Conservation (phyloP, 2,329 filamentous ascomycete genomes). For the Didymella sp. region DNA sequence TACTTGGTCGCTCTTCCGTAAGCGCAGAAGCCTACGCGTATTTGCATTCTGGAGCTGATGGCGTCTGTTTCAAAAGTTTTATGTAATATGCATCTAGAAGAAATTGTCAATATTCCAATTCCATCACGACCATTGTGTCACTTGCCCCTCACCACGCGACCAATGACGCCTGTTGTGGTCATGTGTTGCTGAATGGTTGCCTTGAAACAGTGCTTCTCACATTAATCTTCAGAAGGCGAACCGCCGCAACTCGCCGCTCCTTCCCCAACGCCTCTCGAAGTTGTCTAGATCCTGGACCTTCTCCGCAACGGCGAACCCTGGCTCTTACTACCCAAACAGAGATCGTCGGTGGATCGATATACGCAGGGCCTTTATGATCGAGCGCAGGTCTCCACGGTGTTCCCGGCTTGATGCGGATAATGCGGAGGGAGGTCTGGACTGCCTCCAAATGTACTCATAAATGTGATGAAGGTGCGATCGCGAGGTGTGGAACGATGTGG, state of each 20-base stretch:
- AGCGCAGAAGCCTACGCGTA: constrained; percentile 11
- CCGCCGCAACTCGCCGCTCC: constrained; percentile 13
- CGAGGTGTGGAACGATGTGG: not conserved
- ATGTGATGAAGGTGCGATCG: not conserved
- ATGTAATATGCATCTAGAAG: constrained; percentile 41
- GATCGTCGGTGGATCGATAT: not conserved
- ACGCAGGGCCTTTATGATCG: not conserved
- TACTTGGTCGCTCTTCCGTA: constrained; percentile 5
- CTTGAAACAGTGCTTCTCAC: not conserved
- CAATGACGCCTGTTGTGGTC: not conserved
- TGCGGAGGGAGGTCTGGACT: not conserved
- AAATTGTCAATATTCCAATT: constrained; percentile 11
- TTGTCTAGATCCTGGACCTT: not conserved
- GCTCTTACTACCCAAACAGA: not conserved
- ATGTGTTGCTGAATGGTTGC: not conserved
- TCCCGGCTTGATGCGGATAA: not conserved
- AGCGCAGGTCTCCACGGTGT: not conserved
- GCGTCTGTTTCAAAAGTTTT: constrained; percentile 38
- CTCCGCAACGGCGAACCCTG: not conserved
- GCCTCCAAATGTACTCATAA: not conserved
- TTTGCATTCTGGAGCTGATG: constrained; percentile 38
- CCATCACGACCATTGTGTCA: not conserved
- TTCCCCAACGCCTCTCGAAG: not conserved
- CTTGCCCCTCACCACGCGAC: not conserved
- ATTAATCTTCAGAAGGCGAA: not conserved